Base-by-base conservation (phyloP, 2,329 filamentous ascomycete species). In the Claviceps citrina region DNA sequence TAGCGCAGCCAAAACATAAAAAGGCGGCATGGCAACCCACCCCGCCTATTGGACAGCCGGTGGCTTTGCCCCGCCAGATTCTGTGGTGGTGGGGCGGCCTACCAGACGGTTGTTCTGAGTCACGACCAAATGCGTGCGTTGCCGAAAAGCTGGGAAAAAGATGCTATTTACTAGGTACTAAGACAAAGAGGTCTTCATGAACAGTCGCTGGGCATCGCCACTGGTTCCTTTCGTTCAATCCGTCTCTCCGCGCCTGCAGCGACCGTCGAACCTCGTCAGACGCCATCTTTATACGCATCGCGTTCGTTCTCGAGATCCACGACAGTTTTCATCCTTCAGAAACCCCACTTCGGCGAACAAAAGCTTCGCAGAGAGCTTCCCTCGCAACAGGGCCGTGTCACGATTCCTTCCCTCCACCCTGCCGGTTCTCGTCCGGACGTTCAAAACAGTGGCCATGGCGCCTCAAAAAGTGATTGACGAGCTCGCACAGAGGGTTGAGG, bases 401-500 rank as follows among this genome's bases (percentile, higher is more conserved):
- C 22, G 22, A 32, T 34, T 8, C 13, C 7, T 10, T 12, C 16
- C 13, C 13, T 16, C 13, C 1, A 10, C 24, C 2, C 31, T n/a
- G 9, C 27, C 13, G 10, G 10, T 6, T n/a, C 9, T 19, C n/a
- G 4, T 7, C 24, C 32, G 27, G 7, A 32, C 32, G 16, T 32
- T 30, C 13, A 25, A 7, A n/a, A 36, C 26, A 28, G 28, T 15
- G 15, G 18, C 35, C 25, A 43, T 45, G 43, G 31, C 38, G 28
- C 27, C 37, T 32, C 12, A 24, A 15, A 41, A 34, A 10, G 22
- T 22, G 4, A 43, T 45, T 5, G 34, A 40, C n/a, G 34, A 45
- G 41, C 38, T 45, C 15, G 41, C 31, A 18, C 37, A 45, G 31
- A 36, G 38, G 38, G 43, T 45, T 5, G 38, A 45, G n/a, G 43